Conservation (phyloP, 2,329 filamentous ascomycete genomes). For the Arachnomyces sp. region DNA sequence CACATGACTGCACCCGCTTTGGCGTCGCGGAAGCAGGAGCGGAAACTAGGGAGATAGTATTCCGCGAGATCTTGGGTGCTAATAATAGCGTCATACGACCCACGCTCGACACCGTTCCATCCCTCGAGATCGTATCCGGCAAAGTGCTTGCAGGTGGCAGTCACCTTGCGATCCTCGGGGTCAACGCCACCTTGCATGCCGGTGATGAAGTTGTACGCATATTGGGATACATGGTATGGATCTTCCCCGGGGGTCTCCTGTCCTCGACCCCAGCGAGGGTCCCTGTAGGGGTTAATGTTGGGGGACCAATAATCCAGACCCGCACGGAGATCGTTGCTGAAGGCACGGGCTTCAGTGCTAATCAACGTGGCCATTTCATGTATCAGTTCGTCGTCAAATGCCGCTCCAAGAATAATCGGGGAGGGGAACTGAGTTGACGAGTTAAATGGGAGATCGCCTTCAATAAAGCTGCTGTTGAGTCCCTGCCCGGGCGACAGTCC, state of each 20-base stretch:
- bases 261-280: conserved; percentile 54
- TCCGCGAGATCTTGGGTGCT: conserved; percentile 55
- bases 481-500: too few relatives aligned
- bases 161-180: conserved; percentile 29
- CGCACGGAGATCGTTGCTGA: conserved; percentile 48
- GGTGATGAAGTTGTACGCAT: conserved; percentile 43
- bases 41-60: conserved; percentile 59
- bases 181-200: conserved; percentile 42
- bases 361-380: conserved; percentile 41
- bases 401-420: conserved; percentile 51
- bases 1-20: conserved; percentile 53
- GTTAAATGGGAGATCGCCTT: conserved; percentile 44
- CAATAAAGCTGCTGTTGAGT: conserved; percentile 36
- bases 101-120: conserved; percentile 32
- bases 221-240: conserved; percentile 39
- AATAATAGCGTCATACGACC: conserved; percentile 48
- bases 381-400: conserved; percentile 55
- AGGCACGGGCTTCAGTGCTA: conserved; percentile 53
- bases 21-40: conserved; percentile 53
- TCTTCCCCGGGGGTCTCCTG: conserved; percentile 54
- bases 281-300: conserved; percentile 57
- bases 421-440: conserved; percentile 55
- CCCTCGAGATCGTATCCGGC: conserved; percentile 49
- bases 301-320: conserved; percentile 48
- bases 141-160: conserved; percentile 53